Conservation (phyloP, 169 alveolate genomes). For the Cryptosporidium xiaoi region DNA sequence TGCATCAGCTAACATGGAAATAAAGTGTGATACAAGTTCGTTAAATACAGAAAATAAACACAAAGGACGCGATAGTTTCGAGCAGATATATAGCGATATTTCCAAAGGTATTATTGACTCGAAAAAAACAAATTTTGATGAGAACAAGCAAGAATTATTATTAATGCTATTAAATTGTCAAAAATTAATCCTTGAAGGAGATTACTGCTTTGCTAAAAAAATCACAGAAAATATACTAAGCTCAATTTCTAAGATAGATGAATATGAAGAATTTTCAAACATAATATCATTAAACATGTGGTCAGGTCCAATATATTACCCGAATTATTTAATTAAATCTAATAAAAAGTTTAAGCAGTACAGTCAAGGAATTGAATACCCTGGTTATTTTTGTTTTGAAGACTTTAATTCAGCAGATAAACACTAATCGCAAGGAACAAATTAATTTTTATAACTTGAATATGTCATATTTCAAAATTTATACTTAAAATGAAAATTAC, state of each 20-base stretch:
- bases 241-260: not conserved
- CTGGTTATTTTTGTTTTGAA: constrained; percentile 2
- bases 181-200: constrained; percentile 36
- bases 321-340: not conserved
- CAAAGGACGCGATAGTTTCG: not conserved
- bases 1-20: not conserved
- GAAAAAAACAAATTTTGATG: constrained; percentile 2
- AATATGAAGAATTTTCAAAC: constrained; percentile 3
- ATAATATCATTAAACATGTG: constrained; percentile 2
- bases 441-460: not conserved
- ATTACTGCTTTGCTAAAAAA: constrained; percentile 35
- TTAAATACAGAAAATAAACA: not conserved
- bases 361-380: not conserved
- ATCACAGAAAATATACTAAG: constrained; percentile 11
- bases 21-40: not conserved
- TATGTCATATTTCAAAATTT: not conserved
- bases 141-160: constrained; percentile 25
- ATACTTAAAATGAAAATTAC: not conserved
- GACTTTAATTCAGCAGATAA: not conserved
- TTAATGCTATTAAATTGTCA: constrained; percentile 36
- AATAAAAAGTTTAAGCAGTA: not conserved
- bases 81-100: not conserved
- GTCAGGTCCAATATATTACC: constrained; percentile 3
- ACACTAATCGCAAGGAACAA: not conserved
- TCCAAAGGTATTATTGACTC: not conserved